Base-by-base conservation (phyloP, 306 rosid species). In the Sechiopsis laciniata region DNA sequence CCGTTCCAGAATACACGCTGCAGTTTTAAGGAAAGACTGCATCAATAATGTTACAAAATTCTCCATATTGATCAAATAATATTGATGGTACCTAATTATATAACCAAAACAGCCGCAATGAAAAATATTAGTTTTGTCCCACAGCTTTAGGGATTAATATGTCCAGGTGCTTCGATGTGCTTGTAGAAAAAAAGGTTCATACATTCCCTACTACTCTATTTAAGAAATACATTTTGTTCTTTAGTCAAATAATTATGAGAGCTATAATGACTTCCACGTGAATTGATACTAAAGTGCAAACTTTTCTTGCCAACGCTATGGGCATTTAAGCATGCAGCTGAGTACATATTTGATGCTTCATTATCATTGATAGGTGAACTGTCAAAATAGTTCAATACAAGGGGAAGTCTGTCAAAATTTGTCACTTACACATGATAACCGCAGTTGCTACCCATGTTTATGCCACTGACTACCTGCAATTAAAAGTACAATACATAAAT, bases 371-470 rank as follows among this genome's bases (percentile, higher is more conserved):
- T 52, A 53, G 24, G n/a, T 26, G 22, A 70, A 24, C 58, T 24
- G 24, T 26, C 24, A 70, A 70, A 70, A 16, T 50, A 51, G 54
- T 35, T 72, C 55, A 4, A 45, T 11, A 21, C 8, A 50, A 69
- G 22, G 57, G 40, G 14, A 69, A 69, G 42, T 48, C 14, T 50
- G 52, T 77, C 53, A 37, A 57, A 52, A 14, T 56, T 74, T 16
- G 46, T 74, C 59, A 82, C 94, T 78, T 63, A 94, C 97, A 83
- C 81, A 79, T 94, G 96, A 83, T 86, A 87, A 77, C 98, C 96
- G 29, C 91, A 83, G 88, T 94, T 88, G 90, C 92, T 85, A 81
- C 97, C 98, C 90, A 53, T 89, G 86, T 93, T 93, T 61, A 90
- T 93, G 87, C 97, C 98, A 83, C 97, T 94, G 84, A 94, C 58